Evolutionary conservation across 1,284 basidiomycete genomes (phyloP).

Genomic region (Naganishia sp.): DNA sequence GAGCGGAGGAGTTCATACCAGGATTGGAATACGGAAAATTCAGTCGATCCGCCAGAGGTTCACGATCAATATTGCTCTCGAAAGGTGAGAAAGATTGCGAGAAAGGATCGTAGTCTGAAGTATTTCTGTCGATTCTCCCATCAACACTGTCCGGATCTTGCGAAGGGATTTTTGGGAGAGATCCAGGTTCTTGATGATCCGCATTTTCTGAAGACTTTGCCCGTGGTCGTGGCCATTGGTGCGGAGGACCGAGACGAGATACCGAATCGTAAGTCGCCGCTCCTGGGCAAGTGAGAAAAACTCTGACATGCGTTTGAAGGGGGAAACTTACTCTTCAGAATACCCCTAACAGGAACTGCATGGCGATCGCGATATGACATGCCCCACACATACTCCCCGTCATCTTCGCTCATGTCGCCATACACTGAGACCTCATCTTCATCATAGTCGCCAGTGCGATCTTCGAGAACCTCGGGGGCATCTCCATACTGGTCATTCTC

Average conservation of each 20-base stretch:
- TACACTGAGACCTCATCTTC: conserved; percentile 46
- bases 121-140: conserved; percentile 62
- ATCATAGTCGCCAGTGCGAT: conserved; percentile 57
- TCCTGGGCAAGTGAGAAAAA: conserved; percentile 10
- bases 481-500: conserved; percentile 69
- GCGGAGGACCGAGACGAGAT: conserved; percentile 59
- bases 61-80: conserved; percentile 36
- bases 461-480: conserved; percentile 64
- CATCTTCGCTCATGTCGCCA: conserved; percentile 47
- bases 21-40: conserved; percentile 65
- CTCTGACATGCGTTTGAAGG: conserved; percentile 8
- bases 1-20: conserved; percentile 74
- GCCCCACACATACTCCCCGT: conserved; percentile 64
- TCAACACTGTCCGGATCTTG: conserved; percentile 83
- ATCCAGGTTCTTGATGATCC: conserved; percentile 64
- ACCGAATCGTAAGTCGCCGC: conserved; percentile 59
- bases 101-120: conserved; percentile 52
- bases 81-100: conserved; percentile 62
- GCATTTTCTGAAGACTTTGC: conserved; percentile 74
- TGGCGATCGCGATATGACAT: conserved; percentile 66
- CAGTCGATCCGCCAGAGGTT: conserved; percentile 35
- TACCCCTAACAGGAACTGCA: conserved; percentile 73
- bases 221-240: conserved; percentile 60
- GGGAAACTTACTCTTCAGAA: conserved; percentile 75
- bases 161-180: conserved; percentile 72